phyloP scores from a whole-genome alignment of 768 basidiomycete genomes.

The Lactarius vividus region DNA sequence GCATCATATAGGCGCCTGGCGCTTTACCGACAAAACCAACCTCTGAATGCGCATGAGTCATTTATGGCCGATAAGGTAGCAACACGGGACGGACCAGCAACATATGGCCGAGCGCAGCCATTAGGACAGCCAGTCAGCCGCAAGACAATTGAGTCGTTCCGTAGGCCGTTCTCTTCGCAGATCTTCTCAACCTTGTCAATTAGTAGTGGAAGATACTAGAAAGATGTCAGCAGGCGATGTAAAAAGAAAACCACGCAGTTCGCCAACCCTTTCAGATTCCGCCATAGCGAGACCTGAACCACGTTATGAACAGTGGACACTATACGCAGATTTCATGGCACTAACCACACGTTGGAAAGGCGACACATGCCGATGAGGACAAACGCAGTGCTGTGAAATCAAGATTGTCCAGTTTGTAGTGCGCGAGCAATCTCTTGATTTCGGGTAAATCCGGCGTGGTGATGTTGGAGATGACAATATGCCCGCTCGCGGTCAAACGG shows the following conservation, averaged over 20 bases:
- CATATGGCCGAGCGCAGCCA: constrained; percentile 89
- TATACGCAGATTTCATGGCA: constrained; percentile 2
- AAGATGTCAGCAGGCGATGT: neutral
- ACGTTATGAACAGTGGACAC: neutral
- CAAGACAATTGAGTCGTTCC: constrained; percentile 96
- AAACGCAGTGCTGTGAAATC: constrained; percentile 74
- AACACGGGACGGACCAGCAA: constrained; percentile 57
- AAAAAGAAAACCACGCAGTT: constrained; percentile 1
- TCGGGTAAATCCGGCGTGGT: constrained; percentile 62
- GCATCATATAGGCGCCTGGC: constrained; percentile 87
- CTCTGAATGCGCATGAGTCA: constrained; percentile 46
- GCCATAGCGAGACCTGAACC: constrained; percentile 68
- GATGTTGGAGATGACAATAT: constrained; percentile 84
- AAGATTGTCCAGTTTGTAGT: constrained; percentile 90
- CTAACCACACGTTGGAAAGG: constrained; percentile 90
- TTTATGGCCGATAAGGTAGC: neutral
- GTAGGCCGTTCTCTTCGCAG: constrained; percentile 87
- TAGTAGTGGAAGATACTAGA: constrained; percentile 84
- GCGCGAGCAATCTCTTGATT: constrained; percentile 75
- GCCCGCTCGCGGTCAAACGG: constrained; percentile 93
- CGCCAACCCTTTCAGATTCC: constrained; percentile 64
- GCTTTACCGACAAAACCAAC: constrained; percentile 97
- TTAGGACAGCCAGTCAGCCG: constrained; percentile 98
- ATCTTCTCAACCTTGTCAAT: constrained; percentile 94
- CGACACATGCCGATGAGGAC: constrained; percentile 93